Conservation (phyloP, 1,284 basidiomycete genomes). For the Flammula alnicola region DNA sequence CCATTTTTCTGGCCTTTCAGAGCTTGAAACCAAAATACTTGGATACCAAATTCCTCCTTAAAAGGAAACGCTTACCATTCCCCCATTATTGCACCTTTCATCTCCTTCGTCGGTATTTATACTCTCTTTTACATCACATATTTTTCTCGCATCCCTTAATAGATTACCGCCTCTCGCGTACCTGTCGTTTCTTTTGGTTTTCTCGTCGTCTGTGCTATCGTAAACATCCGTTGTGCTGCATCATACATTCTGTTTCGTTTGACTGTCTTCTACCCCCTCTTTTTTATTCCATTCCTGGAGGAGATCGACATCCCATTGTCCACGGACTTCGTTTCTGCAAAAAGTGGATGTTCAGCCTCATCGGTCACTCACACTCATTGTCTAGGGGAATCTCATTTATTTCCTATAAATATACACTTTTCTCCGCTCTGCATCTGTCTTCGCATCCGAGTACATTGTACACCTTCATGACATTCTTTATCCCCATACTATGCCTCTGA, state of each 20-base stretch:
- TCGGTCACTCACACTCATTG: conserved; percentile 15
- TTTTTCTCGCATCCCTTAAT: conserved; percentile 22
- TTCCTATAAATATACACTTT: conserved; percentile 14
- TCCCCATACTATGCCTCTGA: conserved; percentile 1
- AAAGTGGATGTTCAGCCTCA: background rate
- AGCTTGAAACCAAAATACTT: background rate
- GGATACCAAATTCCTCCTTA: background rate
- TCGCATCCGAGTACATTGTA: conserved; percentile 3
- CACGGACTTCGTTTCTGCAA: too few relatives aligned
- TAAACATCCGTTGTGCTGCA: conserved; percentile 30
- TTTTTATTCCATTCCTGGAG: too few relatives aligned
- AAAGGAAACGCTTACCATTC: background rate
- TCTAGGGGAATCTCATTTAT: conserved; percentile 11
- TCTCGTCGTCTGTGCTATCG: conserved; percentile 30
- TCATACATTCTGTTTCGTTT: conserved; percentile 21
- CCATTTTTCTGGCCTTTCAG: background rate
- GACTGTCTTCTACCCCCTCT: conserved; percentile 7
- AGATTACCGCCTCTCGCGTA: conserved; percentile 19
- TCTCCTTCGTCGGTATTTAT: conserved; percentile 19
- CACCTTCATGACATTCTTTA: conserved; percentile 4
- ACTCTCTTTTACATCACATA: conserved; percentile 17
- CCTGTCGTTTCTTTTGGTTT: conserved; percentile 17
- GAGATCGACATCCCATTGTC: conserved; percentile 15
- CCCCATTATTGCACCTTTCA: conserved; percentile 14
- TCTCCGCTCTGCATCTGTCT: conserved; percentile 4